Evolutionary conservation across 2,329 filamentous ascomycete genomes (phyloP).

Genomic region (Graphiopsis chlorocephala): DNA sequence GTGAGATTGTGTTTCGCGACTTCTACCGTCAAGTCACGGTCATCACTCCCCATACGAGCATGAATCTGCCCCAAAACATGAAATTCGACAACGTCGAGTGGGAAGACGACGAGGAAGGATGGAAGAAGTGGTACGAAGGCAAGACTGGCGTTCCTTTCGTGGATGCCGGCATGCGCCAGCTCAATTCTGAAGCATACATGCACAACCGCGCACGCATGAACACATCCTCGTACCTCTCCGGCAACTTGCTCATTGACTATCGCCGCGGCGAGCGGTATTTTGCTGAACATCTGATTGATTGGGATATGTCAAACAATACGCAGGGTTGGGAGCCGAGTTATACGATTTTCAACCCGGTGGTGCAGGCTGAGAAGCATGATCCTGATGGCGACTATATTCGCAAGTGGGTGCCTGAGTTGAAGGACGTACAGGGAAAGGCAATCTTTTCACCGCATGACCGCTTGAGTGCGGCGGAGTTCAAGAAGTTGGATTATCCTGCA

Average conservation of each 20-base stretch:
- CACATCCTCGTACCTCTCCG: constrained; percentile 47
- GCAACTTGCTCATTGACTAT: constrained; percentile 51
- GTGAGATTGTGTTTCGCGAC: constrained; percentile 52
- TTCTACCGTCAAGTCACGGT: constrained; percentile 50
- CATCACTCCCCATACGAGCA: constrained; percentile 46
- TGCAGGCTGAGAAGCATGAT: constrained; percentile 87
- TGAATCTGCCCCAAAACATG: constrained; percentile 52
- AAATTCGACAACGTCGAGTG: constrained; percentile 52
- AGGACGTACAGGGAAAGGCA: constrained; percentile 47
- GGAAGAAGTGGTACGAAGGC: constrained; percentile 49
- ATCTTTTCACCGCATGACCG: constrained; percentile 49
- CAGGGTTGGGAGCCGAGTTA: constrained; percentile 53
- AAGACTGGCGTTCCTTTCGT: constrained; percentile 50
- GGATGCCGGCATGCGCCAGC: constrained; percentile 52
- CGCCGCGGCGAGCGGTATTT: constrained; percentile 51
- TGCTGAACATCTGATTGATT: constrained; percentile 49
- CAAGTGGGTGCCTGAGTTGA: constrained; percentile 76
- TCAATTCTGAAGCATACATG: constrained; percentile 51
- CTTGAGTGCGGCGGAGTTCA: constrained; percentile 47
- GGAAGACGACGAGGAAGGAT: constrained; percentile 51
- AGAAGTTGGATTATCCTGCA: constrained; percentile 46
- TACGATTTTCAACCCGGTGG: constrained; percentile 58
- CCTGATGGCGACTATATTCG: constrained; percentile 74
- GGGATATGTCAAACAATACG: constrained; percentile 51
- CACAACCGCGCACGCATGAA: constrained; percentile 54